Evolutionary conservation across 345 rosid genomes (phyloP).

Genomic region (Alliaria petiolata): DNA sequence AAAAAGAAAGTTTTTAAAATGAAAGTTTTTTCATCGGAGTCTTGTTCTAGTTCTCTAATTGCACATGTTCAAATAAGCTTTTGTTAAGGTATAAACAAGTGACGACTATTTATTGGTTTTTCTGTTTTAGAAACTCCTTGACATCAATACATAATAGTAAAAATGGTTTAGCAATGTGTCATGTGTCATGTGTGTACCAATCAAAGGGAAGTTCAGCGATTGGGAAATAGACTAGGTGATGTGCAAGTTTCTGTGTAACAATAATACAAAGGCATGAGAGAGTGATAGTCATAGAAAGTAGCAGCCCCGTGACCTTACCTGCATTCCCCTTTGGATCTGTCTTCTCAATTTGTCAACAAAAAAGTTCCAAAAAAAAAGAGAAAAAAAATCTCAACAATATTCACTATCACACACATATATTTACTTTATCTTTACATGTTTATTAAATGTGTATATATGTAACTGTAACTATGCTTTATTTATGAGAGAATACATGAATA

Average conservation of each 20-base stretch:
- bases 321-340: background rate
- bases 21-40: too few species aligned
- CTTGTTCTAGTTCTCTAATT: too few species aligned
- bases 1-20: too few species aligned
- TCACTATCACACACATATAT: background rate
- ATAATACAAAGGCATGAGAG: background rate
- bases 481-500: background rate
- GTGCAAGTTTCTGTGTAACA: background rate
- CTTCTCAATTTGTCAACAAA: slow-evolving; percentile 4
- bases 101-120: too few species aligned
- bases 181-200: background rate
- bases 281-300: background rate
- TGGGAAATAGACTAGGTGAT: background rate
- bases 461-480: background rate
- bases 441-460: background rate
- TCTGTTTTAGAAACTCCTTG: too few species aligned
- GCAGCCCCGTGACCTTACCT: slow-evolving; percentile 14
- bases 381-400: slow-evolving; percentile 4
- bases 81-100: too few species aligned
- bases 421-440: background rate
- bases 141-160: too few species aligned
- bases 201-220: background rate
- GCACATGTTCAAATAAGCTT: too few species aligned
- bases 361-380: too few species aligned
- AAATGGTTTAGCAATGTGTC: background rate